Percentiles rank a stretch among this genome's conserved stretches.
Evolutionary conservation across 495 filamentous ascomycete genomes (phyloP).

Genomic region (Filosporella fistucella): DNA sequence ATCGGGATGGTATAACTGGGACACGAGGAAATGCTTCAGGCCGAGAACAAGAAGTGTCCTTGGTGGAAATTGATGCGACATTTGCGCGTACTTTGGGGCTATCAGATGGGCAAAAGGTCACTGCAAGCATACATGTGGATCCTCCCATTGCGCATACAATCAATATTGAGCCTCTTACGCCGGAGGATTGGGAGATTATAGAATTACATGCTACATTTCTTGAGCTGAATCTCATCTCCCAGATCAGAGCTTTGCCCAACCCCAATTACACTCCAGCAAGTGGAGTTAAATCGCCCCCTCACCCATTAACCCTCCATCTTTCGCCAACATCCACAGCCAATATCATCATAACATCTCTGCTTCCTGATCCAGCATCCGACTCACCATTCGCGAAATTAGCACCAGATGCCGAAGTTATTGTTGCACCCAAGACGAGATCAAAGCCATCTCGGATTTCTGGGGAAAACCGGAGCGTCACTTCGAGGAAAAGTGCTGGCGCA

Average conservation of each 20-base stretch:
- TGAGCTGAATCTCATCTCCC: constrained; percentile 87
- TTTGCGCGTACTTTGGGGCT: constrained; percentile 82
- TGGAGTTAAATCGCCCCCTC: constrained; percentile 42
- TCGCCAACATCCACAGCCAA: constrained; percentile 95
- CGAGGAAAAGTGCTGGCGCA: constrained; percentile 63
- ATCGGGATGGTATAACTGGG: constrained; percentile 64
- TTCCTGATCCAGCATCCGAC: constrained; percentile 61
- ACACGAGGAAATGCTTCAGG: constrained; percentile 39
- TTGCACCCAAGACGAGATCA: constrained; percentile 74
- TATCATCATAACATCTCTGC: constrained; percentile 75
- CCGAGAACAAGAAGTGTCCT: constrained; percentile 65
- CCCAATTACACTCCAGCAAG: constrained; percentile 54
- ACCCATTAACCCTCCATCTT: constrained; percentile 87
- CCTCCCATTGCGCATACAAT: constrained; percentile 87
- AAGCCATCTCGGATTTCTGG: constrained; percentile 38
- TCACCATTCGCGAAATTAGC: constrained; percentile 86
- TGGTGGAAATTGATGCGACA: constrained; percentile 85
- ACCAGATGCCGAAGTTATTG: constrained; percentile 91
- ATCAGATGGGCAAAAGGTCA: constrained; percentile 79
- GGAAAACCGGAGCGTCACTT: constrained; percentile 67
- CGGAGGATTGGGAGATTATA: constrained; percentile 98
- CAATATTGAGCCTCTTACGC: constrained; percentile 91
- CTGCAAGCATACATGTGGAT: constrained; percentile 70
- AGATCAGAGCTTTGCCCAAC: constrained; percentile 90
- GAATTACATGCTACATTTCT: constrained; percentile 93